Evolutionary conservation across 2,329 filamentous ascomycete species (phyloP).

Genomic region (Colletotrichum horii): DNA sequence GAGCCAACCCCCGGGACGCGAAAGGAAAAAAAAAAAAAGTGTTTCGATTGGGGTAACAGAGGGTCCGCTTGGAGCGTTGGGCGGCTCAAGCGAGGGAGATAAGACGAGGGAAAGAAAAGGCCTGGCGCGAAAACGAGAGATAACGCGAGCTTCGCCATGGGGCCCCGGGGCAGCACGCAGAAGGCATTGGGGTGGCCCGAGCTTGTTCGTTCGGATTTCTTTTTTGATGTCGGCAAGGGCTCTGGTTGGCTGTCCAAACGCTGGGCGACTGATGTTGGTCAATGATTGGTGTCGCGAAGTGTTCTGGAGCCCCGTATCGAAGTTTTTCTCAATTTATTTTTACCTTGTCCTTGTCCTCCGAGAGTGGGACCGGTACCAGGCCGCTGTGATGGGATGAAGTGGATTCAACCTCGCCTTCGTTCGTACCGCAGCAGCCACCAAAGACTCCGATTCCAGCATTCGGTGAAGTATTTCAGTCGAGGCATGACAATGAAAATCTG

Average conservation of each 20-base stretch:
- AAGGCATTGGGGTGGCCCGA: not conserved
- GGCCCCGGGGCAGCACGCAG: too few species aligned
- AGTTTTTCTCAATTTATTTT: not conserved
- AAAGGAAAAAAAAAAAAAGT: not conserved
- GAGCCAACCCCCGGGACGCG: not conserved
- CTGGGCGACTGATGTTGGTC: not conserved
- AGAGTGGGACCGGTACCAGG: not conserved
- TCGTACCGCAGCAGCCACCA: not conserved
- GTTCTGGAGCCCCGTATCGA: not conserved
- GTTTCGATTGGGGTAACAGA: slow-evolving; percentile 19
- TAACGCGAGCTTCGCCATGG: not conserved
- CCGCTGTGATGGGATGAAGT: not conserved
- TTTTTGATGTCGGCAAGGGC: not conserved
- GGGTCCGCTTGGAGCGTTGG: not conserved
- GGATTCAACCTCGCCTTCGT: not conserved
- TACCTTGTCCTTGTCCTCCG: not conserved
- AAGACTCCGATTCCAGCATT: not conserved
- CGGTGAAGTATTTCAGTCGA: not conserved
- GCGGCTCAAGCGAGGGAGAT: not conserved
- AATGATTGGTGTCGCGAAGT: not conserved
- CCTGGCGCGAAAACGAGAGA: not conserved
- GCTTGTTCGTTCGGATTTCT: not conserved
- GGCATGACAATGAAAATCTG: not conserved
- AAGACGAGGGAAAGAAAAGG: not conserved
- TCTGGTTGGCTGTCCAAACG: not conserved